These are phyloP conservation scores for Penicillium nucicola DNA, from an alignment of 495 filamentous ascomycete genomes.

Conservation along the genomic window DNA sequence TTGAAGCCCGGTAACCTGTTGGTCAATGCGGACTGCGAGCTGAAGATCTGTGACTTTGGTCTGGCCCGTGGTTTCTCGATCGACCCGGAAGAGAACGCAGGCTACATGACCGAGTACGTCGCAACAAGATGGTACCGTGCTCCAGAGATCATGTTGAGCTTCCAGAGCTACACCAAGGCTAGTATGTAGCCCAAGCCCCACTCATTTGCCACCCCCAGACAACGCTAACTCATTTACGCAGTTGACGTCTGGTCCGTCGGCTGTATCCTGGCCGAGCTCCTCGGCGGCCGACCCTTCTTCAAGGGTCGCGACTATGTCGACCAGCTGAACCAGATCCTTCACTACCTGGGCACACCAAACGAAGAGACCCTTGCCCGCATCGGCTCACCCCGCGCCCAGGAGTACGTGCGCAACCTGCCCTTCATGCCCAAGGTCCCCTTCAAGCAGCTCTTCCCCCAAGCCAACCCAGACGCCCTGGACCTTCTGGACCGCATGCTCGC, in stretches of 20 bases:
- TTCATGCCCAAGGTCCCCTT: conserved; percentile 94
- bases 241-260: conserved; percentile 99
- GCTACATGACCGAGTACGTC: conserved; percentile 99
- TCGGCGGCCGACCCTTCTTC: conserved; percentile 96
- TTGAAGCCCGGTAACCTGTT: conserved; percentile 95
- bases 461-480: conserved; percentile 94
- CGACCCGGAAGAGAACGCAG: conserved; percentile 96
- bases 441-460: conserved; percentile 83
- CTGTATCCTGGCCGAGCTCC: conserved; percentile 93
- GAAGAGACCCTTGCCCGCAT: conserved; percentile 94
- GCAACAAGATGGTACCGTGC: conserved; percentile 98
- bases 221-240: conserved; percentile 41
- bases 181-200: conserved; percentile 58
- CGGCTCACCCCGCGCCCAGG: conserved; percentile 91
- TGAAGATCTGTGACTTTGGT: conserved; percentile 99
- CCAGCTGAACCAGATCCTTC: conserved; percentile 97
- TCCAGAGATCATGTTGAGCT: conserved; percentile 98
- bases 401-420: conserved; percentile 96
- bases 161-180: conserved; percentile 99
- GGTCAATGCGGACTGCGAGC: conserved; percentile 97
- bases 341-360: conserved; percentile 94
- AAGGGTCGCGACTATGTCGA: conserved; percentile 99
- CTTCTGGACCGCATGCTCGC: conserved; percentile 95
- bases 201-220: background rate
- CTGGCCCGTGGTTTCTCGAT: conserved; percentile 94